These are phyloP conservation scores for Potentilla sterilis DNA, from an alignment of 306 rosid species.

Conservation along the genomic window DNA sequence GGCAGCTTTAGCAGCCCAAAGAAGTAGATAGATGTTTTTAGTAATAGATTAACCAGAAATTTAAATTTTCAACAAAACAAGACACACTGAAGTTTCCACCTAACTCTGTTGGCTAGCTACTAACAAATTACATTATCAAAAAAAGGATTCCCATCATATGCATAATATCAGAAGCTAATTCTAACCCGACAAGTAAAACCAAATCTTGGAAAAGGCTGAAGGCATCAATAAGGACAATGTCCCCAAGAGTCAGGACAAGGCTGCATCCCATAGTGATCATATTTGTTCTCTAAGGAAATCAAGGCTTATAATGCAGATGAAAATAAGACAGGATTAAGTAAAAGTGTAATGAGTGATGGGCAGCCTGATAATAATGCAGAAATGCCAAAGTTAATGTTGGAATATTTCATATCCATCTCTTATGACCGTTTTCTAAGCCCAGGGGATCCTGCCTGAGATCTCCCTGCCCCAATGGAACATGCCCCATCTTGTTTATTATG, in stretches of 20 bases:
- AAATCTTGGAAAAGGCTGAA: slow-evolving; percentile 8
- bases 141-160: slow-evolving; percentile 31
- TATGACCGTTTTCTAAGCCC: slow-evolving; percentile 28
- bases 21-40: slow-evolving; percentile 6
- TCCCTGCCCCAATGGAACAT: slow-evolving; percentile 64
- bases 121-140: slow-evolving; percentile 22
- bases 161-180: slow-evolving; percentile 1
- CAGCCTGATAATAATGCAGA: slow-evolving; percentile 30
- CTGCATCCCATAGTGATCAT: slow-evolving; percentile 20
- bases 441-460: slow-evolving; percentile 70
- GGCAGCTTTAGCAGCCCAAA: slow-evolving; percentile 9
- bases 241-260: slow-evolving; percentile 37
- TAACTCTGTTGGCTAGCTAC: slow-evolving; percentile 19
- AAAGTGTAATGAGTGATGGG: slow-evolving; percentile 38
- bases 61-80: slow-evolving; percentile 24
- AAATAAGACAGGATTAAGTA: slow-evolving; percentile 33
- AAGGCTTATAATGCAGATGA: slow-evolving; percentile 17
- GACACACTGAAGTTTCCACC: slow-evolving; percentile 33
- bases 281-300: slow-evolving; percentile 9
- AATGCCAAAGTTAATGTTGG: slow-evolving; percentile 42
- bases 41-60: slow-evolving; percentile 14
- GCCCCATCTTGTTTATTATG: slow-evolving; percentile 60
- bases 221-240: slow-evolving; percentile 41
- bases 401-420: slow-evolving; percentile 43
- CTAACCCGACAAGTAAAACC: slow-evolving; percentile 18